These are phyloP conservation scores for Mikania micrantha DNA, from an alignment of 129 eudicot genomes.

Conservation along the genomic window DNA sequence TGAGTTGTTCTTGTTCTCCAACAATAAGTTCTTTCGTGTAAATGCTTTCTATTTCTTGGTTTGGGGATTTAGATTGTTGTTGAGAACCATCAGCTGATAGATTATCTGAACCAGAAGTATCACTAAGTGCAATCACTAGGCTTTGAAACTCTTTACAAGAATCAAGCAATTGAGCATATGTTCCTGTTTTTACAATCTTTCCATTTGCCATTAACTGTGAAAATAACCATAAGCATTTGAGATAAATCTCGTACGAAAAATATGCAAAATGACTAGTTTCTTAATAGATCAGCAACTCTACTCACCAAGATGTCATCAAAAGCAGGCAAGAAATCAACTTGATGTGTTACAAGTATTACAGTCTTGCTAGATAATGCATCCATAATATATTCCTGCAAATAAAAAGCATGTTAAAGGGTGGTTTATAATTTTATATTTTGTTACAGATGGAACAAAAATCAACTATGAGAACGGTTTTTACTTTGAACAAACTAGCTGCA, in stretches of 20 bases:
- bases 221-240: not conserved
- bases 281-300: conserved; percentile 17
- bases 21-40: conserved; percentile 12
- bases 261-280: not conserved
- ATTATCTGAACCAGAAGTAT: conserved; percentile 16
- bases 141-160: conserved; percentile 45
- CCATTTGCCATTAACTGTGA: conserved; percentile 56
- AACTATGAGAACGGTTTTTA: conserved; percentile 10
- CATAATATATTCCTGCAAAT: conserved; percentile 52
- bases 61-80: conserved; percentile 10
- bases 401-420: not conserved
- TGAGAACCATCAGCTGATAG: conserved; percentile 1
- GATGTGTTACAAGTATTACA: conserved; percentile 76
- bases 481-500: conserved; percentile 65
- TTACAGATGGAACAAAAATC: not conserved
- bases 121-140: conserved; percentile 41
- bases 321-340: conserved; percentile 74
- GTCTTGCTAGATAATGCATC: conserved; percentile 56
- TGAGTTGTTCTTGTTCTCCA: conserved; percentile 62
- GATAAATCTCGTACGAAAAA: not conserved
- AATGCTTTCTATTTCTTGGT: conserved; percentile 25
- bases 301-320: conserved; percentile 54
- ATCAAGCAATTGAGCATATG: conserved; percentile 37
- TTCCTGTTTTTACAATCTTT: conserved; percentile 39
- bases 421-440: not conserved